Conservation (phyloP, 2,329 filamentous ascomycete genomes). For the Lomentospora prolificans region DNA sequence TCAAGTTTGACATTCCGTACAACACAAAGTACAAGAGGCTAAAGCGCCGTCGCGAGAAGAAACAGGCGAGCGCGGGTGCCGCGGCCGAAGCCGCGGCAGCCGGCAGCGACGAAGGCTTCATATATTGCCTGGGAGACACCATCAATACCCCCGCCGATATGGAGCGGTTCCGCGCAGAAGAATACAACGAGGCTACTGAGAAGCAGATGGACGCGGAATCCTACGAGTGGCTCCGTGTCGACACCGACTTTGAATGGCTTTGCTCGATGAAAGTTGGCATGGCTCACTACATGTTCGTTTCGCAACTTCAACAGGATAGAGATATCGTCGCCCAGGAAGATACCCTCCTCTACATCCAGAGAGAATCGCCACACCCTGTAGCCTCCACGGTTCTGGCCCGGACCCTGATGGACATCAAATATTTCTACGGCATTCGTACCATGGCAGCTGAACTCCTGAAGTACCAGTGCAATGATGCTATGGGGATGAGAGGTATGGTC, state of each 20-base stretch:
- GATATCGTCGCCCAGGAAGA: slow-evolving; percentile 85
- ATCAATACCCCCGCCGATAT: slow-evolving; percentile 75
- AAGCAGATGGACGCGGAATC: slow-evolving; percentile 89
- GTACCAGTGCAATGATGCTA: slow-evolving; percentile 58
- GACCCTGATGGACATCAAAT: slow-evolving; percentile 82
- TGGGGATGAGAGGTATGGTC: slow-evolving; percentile 66
- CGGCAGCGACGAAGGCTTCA: slow-evolving; percentile 67
- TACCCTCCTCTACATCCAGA: slow-evolving; percentile 64
- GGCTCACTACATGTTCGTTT: slow-evolving; percentile 95
- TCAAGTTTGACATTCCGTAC: slow-evolving; percentile 89
- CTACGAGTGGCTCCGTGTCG: slow-evolving; percentile 97
- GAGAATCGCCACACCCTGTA: slow-evolving; percentile 61
- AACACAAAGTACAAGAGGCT: slow-evolving; percentile 98
- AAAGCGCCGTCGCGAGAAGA: slow-evolving; percentile 73
- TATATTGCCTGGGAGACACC: slow-evolving; percentile 89
- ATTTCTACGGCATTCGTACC: slow-evolving; percentile 85
- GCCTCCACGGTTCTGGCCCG: slow-evolving; percentile 82
- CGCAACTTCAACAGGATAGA: slow-evolving; percentile 91
- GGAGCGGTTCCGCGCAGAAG: slow-evolving; percentile 70
- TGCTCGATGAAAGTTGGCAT: slow-evolving; percentile 73
- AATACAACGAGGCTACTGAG: slow-evolving; percentile 86
- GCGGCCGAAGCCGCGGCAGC: slow-evolving; percentile 49
- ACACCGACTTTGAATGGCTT: slow-evolving; percentile 97
- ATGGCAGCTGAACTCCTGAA: slow-evolving; percentile 74
- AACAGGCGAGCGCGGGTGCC: slow-evolving; percentile 36